Conservation (phyloP, 202 grass and related monocot genomes). For the Brachypodium distachyon region DNA sequence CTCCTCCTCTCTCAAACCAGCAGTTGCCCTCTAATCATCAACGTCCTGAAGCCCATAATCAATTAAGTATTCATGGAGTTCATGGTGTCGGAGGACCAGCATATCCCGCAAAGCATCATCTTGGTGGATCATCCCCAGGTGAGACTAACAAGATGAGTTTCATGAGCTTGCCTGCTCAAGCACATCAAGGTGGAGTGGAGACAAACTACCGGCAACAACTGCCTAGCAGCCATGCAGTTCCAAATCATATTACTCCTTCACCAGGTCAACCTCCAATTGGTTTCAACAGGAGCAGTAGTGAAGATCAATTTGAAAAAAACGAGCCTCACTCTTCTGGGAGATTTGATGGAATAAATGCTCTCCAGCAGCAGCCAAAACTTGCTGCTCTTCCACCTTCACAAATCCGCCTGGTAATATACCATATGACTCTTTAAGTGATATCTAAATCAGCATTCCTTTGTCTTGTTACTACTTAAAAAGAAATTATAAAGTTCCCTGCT, state of each 20-base stretch:
- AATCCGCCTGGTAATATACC: slow-evolving; percentile 42
- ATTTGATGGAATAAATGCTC: slow-evolving; percentile 49
- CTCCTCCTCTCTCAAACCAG: slow-evolving; percentile 21
- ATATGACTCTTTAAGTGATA: slow-evolving; percentile 5
- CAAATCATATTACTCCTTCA: slow-evolving; percentile 43
- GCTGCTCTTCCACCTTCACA: slow-evolving; percentile 48
- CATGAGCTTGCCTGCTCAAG: slow-evolving; percentile 30
- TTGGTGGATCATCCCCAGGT: slow-evolving; percentile 33
- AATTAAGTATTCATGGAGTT: slow-evolving; percentile 32
- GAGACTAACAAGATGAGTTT: slow-evolving; percentile 27
- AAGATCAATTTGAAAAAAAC: slow-evolving; percentile 51
- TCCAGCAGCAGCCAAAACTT: slow-evolving; percentile 65
- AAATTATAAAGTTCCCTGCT: not conserved
- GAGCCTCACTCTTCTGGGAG: slow-evolving; percentile 40
- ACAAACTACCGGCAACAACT: slow-evolving; percentile 39
- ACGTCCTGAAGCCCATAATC: slow-evolving; percentile 30
- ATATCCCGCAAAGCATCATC: slow-evolving; percentile 37
- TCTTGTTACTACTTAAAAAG: not conserved
- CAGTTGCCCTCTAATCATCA: slow-evolving; percentile 43
- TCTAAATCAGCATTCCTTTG: not conserved
- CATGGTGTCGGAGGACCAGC: slow-evolving; percentile 20
- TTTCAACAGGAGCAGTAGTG: slow-evolving; percentile 44
- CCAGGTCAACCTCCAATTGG: slow-evolving; percentile 43
- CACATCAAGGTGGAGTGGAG: slow-evolving; percentile 30
- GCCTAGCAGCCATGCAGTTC: slow-evolving; percentile 21